Base-by-base conservation (phyloP, 768 basidiomycete genomes). In the Macrolepiota fuliginosa region DNA sequence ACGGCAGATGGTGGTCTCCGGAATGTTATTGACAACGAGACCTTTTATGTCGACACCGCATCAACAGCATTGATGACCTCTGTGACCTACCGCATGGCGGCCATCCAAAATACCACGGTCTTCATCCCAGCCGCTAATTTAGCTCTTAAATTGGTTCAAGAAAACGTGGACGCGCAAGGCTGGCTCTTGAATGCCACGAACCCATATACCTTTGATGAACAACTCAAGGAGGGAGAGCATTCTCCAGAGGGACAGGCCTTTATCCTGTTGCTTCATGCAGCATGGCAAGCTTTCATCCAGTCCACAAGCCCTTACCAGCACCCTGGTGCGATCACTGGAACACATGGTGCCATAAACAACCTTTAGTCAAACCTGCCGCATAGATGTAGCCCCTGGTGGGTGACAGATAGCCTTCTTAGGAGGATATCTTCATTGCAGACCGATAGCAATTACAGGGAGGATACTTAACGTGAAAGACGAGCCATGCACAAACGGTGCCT, bases 211-310 rank as follows among this genome's bases (percentile, higher is more conserved):
- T 86, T 84, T 72, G 66, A 74, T 59, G 70, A 74, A 4, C 75
- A 75, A 19, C 73, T 73, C 7, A 40, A 64, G 4, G 66, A 71
- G 24, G 77, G 78, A 3, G 61, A 66, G 9, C 69, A 79, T 53
- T 82, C 80, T 65, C 83, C 87, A 4, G 86, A 88, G 69, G 84
- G 80, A 1, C 83, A 88, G 69, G 79, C 83, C 1, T 88, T 89
- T 66, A 80, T 85, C 25, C 68, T 86, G 7, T 68, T 86, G 39
- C 73, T 87, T 62, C 74, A 84, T 46, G 70, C 85, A 5, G 83
- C 83, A 5, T 70, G 70, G 66, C 58, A 63, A 35, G 64, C 68
- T 37, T 72, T 70, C 49, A 54, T 49, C 27, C 42, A 58, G 32
- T 50, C 59, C 49, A 32, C 58, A 27, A 52, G 61, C 29, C 50